Base-by-base conservation (phyloP, 1,284 basidiomycete species). In the Chiua sp. region DNA sequence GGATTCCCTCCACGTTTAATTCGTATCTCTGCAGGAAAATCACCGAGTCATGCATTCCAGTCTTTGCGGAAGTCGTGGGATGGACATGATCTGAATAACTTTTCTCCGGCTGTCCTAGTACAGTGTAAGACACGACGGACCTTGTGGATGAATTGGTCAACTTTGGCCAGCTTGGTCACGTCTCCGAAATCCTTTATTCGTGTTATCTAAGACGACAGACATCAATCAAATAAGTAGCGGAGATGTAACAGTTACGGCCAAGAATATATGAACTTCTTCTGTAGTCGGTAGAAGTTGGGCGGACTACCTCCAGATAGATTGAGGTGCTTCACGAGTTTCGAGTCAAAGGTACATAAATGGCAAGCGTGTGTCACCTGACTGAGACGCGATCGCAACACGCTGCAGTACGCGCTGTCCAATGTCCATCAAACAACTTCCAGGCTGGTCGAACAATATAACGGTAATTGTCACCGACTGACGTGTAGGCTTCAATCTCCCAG, bases 41-140 rank as follows among this genome's bases (percentile, higher is more conserved):
- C 90, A 97, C 94, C 67, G n/a, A n/a, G n/a, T n/a, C n/a, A n/a
- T n/a, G n/a, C 88, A 91, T 10, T 88, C 86, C 37, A 96, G 74
- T 4, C 95, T 83, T 64, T 90, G 83, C 5, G 84, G 70, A 8
- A 97, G 81, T 26, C 92, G 80, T 2, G 94, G 92, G 51, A 98
- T 89, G 4, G 78, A 79, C 76, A 91, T 89, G 63, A 97, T 91
- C 88, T 95, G 64, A 4, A 63, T 59, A 33, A 63, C 32, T 23
- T 46, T 62, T n/a, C 67, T 47, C 55, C 15, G 15, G 22, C 42
- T 16, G 22, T 49, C 20, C 26, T 26, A 4, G 30, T 42, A 47
- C 26, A 26, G 26, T 26, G 5, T 11, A 28, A 26, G 37, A 23
- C 12, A 3, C 4, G 18, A 68, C 77, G 62, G 59, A 91, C 92